Evolutionary conservation across 192 early-diverging fungal genomes (phyloP).

Genomic region (Gaertneriomyces semiglobifer): DNA sequence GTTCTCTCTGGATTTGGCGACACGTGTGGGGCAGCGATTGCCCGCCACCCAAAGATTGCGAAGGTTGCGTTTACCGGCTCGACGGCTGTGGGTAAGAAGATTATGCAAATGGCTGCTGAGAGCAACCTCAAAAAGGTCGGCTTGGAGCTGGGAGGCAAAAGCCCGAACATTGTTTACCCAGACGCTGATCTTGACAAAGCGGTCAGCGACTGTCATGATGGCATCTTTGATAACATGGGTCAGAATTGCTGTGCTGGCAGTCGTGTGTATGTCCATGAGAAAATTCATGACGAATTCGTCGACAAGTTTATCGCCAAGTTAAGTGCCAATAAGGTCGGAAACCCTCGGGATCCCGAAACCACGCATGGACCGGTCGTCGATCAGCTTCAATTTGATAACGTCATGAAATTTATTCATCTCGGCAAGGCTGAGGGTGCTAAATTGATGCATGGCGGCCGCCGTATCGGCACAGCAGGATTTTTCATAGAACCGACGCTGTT

Average conservation of each 20-base stretch:
- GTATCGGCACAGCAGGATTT: slow-evolving; percentile 45
- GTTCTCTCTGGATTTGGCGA: slow-evolving; percentile 41
- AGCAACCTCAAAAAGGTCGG: slow-evolving; percentile 42
- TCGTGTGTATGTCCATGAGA: slow-evolving; percentile 52
- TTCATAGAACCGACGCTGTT: slow-evolving; percentile 83
- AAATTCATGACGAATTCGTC: slow-evolving; percentile 44
- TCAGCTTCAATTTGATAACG: slow-evolving; percentile 47
- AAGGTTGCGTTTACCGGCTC: slow-evolving; percentile 43
- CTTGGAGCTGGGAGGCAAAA: slow-evolving; percentile 55
- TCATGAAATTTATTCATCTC: slow-evolving; percentile 58
- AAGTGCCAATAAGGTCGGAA: slow-evolving; percentile 36
- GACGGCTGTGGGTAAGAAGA: slow-evolving; percentile 27
- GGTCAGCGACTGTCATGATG: slow-evolving; percentile 31
- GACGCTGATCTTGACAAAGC: slow-evolving; percentile 49
- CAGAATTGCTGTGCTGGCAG: slow-evolving; percentile 53
- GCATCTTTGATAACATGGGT: slow-evolving; percentile 45
- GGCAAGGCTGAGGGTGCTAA: slow-evolving; percentile 62
- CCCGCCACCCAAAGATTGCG: slow-evolving; percentile 33
- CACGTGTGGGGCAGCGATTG: slow-evolving; percentile 37
- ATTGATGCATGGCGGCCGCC: slow-evolving; percentile 47
- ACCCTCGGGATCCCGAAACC: slow-evolving; percentile 34
- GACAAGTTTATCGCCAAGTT: slow-evolving; percentile 30
- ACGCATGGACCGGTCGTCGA: slow-evolving; percentile 54
- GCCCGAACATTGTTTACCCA: slow-evolving; percentile 44
- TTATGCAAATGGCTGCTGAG: slow-evolving; percentile 33